Evolutionary conservation across 371 early-diverging fungal species (phyloP).

Genomic region (Entomophthora muscae): DNA sequence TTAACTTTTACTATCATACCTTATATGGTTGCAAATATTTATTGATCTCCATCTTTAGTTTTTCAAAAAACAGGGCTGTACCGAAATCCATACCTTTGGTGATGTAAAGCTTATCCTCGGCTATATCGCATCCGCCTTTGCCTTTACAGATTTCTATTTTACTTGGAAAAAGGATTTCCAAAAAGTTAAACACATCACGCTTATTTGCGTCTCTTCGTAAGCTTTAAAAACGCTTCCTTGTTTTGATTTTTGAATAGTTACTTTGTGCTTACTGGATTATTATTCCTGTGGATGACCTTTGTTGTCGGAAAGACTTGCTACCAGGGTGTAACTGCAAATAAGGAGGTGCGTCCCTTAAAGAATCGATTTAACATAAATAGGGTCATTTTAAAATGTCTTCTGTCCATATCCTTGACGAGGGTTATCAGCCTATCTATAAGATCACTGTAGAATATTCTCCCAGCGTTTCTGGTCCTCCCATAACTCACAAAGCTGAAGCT

Average conservation of each 20-base stretch:
- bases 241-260: background rate
- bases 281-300: background rate
- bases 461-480: background rate
- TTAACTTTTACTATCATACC: background rate
- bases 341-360: background rate
- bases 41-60: background rate
- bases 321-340: background rate
- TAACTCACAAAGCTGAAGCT: background rate
- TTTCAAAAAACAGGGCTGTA: background rate
- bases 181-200: background rate
- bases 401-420: background rate
- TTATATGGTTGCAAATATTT: no score
- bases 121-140: conserved; percentile 1
- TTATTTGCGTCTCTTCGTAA: background rate
- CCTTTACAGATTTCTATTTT: background rate
- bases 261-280: background rate
- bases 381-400: background rate
- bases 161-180: conserved; percentile 5
- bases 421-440: conserved; percentile 3
- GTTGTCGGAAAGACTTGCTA: background rate
- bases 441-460: background rate
- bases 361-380: background rate
- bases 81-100: background rate
- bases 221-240: background rate
- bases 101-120: conserved; percentile 4